These are phyloP conservation scores for Didymella sp. DNA, from an alignment of 2,329 filamentous ascomycete species.

Conservation along the genomic window DNA sequence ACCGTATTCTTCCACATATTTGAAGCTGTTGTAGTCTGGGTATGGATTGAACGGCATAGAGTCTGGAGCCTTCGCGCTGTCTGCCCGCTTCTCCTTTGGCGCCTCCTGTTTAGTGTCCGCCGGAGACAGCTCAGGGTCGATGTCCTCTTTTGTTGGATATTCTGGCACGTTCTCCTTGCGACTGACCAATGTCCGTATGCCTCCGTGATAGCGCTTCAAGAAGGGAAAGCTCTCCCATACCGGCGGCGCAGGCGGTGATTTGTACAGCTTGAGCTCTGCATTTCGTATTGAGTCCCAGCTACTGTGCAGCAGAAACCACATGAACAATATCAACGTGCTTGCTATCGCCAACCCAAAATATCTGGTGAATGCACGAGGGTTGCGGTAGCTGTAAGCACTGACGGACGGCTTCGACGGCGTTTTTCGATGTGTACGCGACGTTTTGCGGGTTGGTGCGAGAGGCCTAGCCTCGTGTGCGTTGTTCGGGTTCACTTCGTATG, in stretches of 20 bases:
- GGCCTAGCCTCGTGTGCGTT: slow-evolving; percentile 28
- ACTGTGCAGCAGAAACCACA: slow-evolving; percentile 75
- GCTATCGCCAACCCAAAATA: slow-evolving; percentile 79
- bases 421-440: slow-evolving; percentile 24
- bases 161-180: slow-evolving; percentile 75
- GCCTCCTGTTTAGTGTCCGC: slow-evolving; percentile 30
- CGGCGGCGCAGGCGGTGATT: slow-evolving; percentile 68
- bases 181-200: slow-evolving; percentile 74
- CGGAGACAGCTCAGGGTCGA: slow-evolving; percentile 48
- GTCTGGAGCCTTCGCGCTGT: slow-evolving; percentile 37
- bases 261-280: slow-evolving; percentile 64
- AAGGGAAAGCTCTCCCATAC: slow-evolving; percentile 90
- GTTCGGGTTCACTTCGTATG: slow-evolving; percentile 42
- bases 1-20: slow-evolving; percentile 64
- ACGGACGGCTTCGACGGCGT: slow-evolving; percentile 37
- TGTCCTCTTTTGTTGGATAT: slow-evolving; percentile 72
- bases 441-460: slow-evolving; percentile 25
- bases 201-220: slow-evolving; percentile 87
- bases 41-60: slow-evolving; percentile 69
- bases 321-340: slow-evolving; percentile 74
- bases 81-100: slow-evolving; percentile 42
- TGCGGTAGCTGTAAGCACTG: slow-evolving; percentile 61
- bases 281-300: slow-evolving; percentile 73
- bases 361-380: slow-evolving; percentile 76
- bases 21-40: slow-evolving; percentile 65